Conservation (phyloP, 768 basidiomycete species). For the Boletus tylopilopsis region DNA sequence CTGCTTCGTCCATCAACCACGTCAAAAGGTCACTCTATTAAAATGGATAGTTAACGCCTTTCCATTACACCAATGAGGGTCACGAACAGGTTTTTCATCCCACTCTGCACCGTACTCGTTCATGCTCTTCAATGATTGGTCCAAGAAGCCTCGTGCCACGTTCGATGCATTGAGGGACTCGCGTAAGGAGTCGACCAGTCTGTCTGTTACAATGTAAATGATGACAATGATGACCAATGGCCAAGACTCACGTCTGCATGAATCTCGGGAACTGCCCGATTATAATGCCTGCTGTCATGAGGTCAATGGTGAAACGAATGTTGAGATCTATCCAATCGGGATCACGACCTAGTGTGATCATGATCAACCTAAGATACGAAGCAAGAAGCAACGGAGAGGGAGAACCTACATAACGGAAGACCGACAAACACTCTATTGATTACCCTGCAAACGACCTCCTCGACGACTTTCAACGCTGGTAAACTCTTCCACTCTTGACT, state of each 20-base stretch:
- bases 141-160: background rate
- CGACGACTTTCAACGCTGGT: no score
- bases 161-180: background rate
- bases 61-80: background rate
- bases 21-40: background rate
- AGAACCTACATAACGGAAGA: no score
- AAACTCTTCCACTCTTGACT: no score
- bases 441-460: no score
- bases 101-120: background rate
- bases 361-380: no score
- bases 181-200: background rate
- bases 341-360: background rate
- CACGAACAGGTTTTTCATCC: background rate
- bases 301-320: background rate
- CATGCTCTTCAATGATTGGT: background rate
- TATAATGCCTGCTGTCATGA: background rate
- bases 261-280: background rate
- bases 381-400: no score
- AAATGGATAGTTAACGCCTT: background rate
- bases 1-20: background rate
- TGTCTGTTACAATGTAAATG: background rate
- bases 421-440: no score
- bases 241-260: background rate
- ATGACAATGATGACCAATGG: background rate
- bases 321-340: background rate